Percentiles rank a stretch among this genome's conserved stretches.
These are phyloP conservation scores for Pseudozyma thailandica DNA, from an alignment of 1,284 basidiomycete species.

Conservation along the genomic window DNA sequence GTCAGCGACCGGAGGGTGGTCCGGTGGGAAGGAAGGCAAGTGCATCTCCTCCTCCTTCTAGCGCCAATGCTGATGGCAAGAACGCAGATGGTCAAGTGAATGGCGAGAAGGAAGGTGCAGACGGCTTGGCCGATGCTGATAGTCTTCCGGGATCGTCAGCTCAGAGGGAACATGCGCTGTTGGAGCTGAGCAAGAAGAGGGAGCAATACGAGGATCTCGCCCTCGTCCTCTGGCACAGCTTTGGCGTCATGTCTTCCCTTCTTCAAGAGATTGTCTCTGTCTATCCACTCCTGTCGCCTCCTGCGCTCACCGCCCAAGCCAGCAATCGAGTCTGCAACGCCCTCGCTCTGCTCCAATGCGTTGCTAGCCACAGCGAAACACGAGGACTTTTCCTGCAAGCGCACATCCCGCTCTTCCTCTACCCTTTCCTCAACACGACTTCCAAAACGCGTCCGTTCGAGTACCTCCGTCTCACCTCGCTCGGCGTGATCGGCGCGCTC, in stretches of 20 bases:
- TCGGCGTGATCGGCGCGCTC: conserved; percentile 97
- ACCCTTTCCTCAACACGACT: conserved; percentile 98
- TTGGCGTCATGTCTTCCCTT: conserved; percentile 98
- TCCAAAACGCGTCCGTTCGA: conserved; percentile 99
- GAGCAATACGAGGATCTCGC: conserved; percentile 99
- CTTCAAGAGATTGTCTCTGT: conserved; percentile 98
- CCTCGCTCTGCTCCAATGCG: conserved; percentile 94
- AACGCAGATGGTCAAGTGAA: conserved; percentile 9
- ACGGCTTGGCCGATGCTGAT: conserved; percentile 36
- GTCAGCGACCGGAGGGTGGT: conserved; percentile 61
- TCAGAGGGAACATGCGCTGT: conserved; percentile 67
- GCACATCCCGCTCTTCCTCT: conserved; percentile 97
- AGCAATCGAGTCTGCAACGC: conserved; percentile 99
- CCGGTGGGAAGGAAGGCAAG: conserved; percentile 30
- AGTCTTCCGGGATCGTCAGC: conserved; percentile 58
- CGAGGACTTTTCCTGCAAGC: conserved; percentile 71
- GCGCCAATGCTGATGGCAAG: conserved; percentile 1
- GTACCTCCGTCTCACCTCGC: conserved; percentile 94
- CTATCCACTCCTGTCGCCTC: conserved; percentile 93
- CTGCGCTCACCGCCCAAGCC: conserved; percentile 94
- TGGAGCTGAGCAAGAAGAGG: conserved; percentile 98
- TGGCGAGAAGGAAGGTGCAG: conserved; percentile 9
- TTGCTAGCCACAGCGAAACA: conserved; percentile 72
- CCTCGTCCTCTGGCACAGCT: conserved; percentile 97
- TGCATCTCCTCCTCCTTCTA: conserved; percentile 16